Base-by-base conservation (phyloP, 2,329 filamentous ascomycete species). In the Xylariales sp. region DNA sequence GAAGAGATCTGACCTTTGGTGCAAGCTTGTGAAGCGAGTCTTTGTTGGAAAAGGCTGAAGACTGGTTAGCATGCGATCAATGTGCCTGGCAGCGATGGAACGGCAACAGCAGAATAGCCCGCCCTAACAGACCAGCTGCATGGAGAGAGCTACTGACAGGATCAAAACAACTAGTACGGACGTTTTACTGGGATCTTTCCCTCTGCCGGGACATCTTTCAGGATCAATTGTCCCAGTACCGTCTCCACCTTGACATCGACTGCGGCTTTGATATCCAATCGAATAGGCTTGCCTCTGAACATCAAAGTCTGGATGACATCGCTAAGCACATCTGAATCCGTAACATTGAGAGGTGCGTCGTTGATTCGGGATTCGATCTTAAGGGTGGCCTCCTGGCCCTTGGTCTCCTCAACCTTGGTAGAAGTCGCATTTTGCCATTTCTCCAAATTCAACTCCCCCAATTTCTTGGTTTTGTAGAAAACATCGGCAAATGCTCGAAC, bases 121-220 rank as follows among this genome's bases (percentile, higher is more conserved):
- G 46, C 40, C 48, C 44, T 51, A 38, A 49, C 32, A 50, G 48
- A 54, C 40, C 34, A 45, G 46, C 41, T 42, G 52, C 43, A 43
- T 35, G 42, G 48, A 20, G 38, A 60, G 56, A 50, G 54, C 46
- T 57, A 69, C 61, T 64, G 59, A 61, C 60, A 58, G 56, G 63
- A 66, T 62, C 55, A 64, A 69, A 75, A 70, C 66, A 72, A 45
- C 53, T 53, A 73, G 65, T 73, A 88, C 90, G 81, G 84, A 95
- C 89, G 86, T 78, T 95, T 94, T 70, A 97, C 80, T 65, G 86
- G 86, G 58, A 98, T 82, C 57, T 83, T 78, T 53, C 93, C 90
- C 70, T 89, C 76, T 62, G 80, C 88, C 35, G 91, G 91, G 55
- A 98, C 84, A 51, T 84, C 81, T 62, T 87, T 88, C 55, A 97